A percentile compares a stretch with the other conserved stretches of the same genome.
Conservation (phyloP, 306 rosid species). For the Prunus dulcis region DNA sequence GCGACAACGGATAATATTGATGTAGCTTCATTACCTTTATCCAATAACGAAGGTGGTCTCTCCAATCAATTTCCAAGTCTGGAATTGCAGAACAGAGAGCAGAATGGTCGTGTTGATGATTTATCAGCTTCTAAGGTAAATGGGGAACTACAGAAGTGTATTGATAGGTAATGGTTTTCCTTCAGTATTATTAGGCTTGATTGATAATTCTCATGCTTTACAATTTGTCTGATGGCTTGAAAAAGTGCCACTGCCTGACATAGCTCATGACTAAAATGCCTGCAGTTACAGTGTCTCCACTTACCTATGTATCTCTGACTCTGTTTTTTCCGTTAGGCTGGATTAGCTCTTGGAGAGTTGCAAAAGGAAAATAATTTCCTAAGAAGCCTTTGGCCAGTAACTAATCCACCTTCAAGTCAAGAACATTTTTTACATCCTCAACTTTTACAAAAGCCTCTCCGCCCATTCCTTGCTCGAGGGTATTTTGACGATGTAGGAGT, state of each 20-base stretch:
- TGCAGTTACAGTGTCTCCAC: background rate
- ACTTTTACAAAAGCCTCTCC: no score
- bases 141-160: slow-evolving; percentile 33
- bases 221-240: background rate
- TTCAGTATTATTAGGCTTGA: background rate
- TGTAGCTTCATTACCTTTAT: no score
- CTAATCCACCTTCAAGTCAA: no score
- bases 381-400: no score
- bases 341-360: no score
- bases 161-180: background rate
- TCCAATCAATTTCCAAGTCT: slow-evolving; percentile 45
- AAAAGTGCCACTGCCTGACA: no score
- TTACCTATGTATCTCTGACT: background rate
- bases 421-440: no score
- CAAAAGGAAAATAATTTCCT: no score
- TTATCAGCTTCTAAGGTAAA: slow-evolving; percentile 25
- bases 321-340: no score
- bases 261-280: background rate
- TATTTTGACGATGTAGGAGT: no score
- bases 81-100: slow-evolving; percentile 30
- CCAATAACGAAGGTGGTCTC: slow-evolving; percentile 22
- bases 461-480: no score
- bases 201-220: background rate
- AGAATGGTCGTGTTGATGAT: slow-evolving; percentile 31
- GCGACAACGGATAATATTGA: no score